Evolutionary conservation across 2,329 filamentous ascomycete genomes (phyloP).

Genomic region (Chalaropsis thielavioides): DNA sequence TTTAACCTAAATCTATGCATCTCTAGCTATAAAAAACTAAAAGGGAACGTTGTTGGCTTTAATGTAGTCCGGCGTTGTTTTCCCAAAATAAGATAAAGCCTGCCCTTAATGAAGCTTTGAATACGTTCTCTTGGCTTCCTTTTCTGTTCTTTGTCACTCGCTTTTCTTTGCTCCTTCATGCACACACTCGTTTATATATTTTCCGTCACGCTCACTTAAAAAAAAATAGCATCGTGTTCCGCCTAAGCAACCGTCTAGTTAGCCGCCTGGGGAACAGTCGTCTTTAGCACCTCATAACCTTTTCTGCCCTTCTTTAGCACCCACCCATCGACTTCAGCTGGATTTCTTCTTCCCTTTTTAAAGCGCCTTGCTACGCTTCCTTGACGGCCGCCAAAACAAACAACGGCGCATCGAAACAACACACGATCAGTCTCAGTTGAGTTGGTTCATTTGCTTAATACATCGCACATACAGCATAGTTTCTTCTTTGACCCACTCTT

Average conservation of each 20-base stretch:
- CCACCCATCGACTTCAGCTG: neutral
- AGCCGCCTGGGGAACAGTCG: neutral
- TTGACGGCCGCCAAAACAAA: neutral
- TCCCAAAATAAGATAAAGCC: neutral
- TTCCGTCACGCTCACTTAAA: neutral
- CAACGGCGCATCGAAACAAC: neutral
- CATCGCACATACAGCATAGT: neutral
- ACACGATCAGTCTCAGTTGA: neutral
- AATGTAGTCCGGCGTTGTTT: neutral
- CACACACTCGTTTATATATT: neutral
- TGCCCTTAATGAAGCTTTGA: conserved; percentile 1
- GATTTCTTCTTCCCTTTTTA: neutral
- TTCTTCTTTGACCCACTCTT: neutral
- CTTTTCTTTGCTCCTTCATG: neutral
- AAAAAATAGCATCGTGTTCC: neutral
- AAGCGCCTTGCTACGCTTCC: too few species aligned
- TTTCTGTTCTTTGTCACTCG: neutral
- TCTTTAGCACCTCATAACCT: neutral
- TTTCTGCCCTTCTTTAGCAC: neutral
- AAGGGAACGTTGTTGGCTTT: neutral
- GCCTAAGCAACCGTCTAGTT: neutral
- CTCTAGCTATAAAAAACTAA: neutral
- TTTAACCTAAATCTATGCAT: neutral
- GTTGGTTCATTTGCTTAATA: too few species aligned
- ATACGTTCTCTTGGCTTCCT: neutral